Evolutionary conservation across 2,329 filamentous ascomycete genomes (phyloP), one percentile per base, ranked within the genome.

Genomic region (Coniella vitis): DNA sequence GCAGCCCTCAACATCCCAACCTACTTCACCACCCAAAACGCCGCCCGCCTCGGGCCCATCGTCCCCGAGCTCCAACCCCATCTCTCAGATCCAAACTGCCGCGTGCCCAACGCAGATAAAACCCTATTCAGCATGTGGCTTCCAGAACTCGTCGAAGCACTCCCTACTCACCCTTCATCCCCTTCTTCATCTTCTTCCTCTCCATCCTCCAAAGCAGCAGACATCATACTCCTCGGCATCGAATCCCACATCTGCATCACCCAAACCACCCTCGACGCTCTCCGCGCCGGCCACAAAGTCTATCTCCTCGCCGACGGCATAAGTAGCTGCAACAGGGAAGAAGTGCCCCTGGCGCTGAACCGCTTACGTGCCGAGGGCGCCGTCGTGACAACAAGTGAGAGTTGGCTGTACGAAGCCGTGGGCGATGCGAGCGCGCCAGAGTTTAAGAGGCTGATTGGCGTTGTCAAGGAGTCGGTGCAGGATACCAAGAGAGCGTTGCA

Each of bases 171-270:
- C 7, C 32, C 34, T 20, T 12, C n/a, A 7, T 36, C 34, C n/a
- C 14, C 34, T 14, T 36, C 34, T 36, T 36, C 34, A 4, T 13
- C 34, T 16, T 51, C 64, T 2, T 57, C 62, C 10, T 34, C 56
- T 36, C 38, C 57, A 3, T 45, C 61, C 4, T 55, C 68, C 54
- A 31, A 58, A 39, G 58, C 68, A 17, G 54, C 61, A 1, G 77
- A 84, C 58, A 77, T 89, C 46, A 84, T 87, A 48, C 81, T 97
- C 54, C 84, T 95, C 14, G 91, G 91, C 34, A 95, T 97, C 63
- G 91, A 97, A 69, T 80, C 81, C 36, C 91, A 97, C 69, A 93
- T 97, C 63, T 97, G 91, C 72, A 83, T 97, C 25, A 90, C 88
- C 53, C 91, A 97, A 74, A 96, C 91, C 37, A 81, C 87, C 14